A percentile compares a stretch with the other conserved stretches of the same genome.
These are phyloP conservation scores for Stygiomarasmius scandens DNA, from an alignment of 1,284 basidiomycete genomes.

Conservation along the genomic window DNA sequence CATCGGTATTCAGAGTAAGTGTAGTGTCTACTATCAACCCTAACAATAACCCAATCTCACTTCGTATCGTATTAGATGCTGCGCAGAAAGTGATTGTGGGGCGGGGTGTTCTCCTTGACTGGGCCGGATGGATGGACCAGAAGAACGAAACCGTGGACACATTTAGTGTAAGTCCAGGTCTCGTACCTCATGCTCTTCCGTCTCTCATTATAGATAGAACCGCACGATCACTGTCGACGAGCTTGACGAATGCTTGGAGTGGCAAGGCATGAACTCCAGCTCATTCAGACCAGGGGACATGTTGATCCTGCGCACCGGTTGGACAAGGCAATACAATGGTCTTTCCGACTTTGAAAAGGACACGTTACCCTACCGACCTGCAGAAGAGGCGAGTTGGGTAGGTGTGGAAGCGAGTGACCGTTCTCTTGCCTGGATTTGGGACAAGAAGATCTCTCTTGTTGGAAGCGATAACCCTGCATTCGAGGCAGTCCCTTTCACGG, in stretches of 20 bases:
- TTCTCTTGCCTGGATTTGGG: conserved; percentile 18
- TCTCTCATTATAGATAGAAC: not conserved
- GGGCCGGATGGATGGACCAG: conserved; percentile 6
- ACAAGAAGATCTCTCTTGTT: conserved; percentile 14
- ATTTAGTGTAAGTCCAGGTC: conserved; percentile 1
- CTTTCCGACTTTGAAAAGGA: conserved; percentile 8
- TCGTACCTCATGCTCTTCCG: not conserved
- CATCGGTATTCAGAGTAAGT: conserved; percentile 17
- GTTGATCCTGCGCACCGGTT: conserved; percentile 18
- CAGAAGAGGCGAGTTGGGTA: conserved; percentile 1
- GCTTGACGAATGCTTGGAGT: conserved; percentile 9
- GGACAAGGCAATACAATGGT: conserved; percentile 14
- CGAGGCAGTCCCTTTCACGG: conserved; percentile 2
- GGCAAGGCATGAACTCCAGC: conserved; percentile 14
- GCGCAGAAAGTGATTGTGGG: conserved; percentile 15
- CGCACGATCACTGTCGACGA: conserved; percentile 6
- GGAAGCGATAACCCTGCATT: conserved; percentile 17
- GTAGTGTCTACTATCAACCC: not conserved
- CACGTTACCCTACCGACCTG: conserved; percentile 8
- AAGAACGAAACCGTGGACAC: conserved; percentile 8
- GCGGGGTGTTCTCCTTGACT: conserved; percentile 9
- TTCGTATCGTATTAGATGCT: not conserved
- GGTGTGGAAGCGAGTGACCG: conserved; percentile 14
- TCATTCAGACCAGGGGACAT: conserved; percentile 16
- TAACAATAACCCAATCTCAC: not conserved